Conservation (phyloP, 2,329 filamentous ascomycete genomes). For the Monosporascus sp. region DNA sequence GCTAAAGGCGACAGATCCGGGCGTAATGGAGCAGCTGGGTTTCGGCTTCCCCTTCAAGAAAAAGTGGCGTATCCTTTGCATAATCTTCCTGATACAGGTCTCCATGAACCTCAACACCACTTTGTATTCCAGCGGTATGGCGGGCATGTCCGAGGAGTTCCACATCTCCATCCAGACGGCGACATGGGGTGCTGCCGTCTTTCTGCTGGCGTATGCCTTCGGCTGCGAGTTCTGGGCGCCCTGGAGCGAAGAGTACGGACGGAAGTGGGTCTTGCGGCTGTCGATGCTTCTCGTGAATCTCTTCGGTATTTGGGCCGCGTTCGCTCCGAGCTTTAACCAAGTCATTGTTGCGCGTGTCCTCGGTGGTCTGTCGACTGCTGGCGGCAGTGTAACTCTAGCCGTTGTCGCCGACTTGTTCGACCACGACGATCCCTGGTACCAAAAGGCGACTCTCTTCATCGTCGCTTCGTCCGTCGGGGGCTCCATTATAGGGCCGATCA, state of each 20-base stretch:
- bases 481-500: conserved; percentile 65
- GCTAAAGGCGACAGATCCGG: background rate
- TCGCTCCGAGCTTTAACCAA: conserved; percentile 64
- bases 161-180: conserved; percentile 59
- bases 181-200: conserved; percentile 67
- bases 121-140: conserved; percentile 61
- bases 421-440: conserved; percentile 49
- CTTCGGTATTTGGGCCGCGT: conserved; percentile 63
- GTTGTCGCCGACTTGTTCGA: conserved; percentile 71
- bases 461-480: conserved; percentile 76
- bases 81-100: conserved; percentile 65
- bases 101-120: conserved; percentile 75
- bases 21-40: conserved; percentile 42
- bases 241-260: conserved; percentile 78
- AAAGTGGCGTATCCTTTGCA: conserved; percentile 63
- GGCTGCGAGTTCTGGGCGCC: conserved; percentile 83
- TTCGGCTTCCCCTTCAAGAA: conserved; percentile 51
- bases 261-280: conserved; percentile 65
- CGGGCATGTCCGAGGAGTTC: conserved; percentile 60
- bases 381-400: conserved; percentile 64
- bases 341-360: conserved; percentile 64
- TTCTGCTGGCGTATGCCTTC: conserved; percentile 73
- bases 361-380: conserved; percentile 62
- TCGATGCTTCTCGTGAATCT: conserved; percentile 70
- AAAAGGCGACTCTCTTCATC: conserved; percentile 67